Base-by-base conservation (phyloP, 768 basidiomycete genomes). In the Rhizopogon roseolus region DNA sequence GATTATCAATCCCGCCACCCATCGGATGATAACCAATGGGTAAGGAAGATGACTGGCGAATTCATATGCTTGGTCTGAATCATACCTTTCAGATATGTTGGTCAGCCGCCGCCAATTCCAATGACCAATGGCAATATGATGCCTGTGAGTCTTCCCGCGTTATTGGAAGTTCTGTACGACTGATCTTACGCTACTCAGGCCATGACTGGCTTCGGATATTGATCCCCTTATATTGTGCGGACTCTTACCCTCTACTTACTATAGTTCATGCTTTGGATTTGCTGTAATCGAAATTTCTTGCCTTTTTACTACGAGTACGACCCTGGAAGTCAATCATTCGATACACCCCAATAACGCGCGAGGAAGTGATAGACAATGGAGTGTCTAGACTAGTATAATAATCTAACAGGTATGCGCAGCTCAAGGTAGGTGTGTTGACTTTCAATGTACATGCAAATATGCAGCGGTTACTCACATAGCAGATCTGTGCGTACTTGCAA, bases 1-100 rank as follows among this genome's bases (percentile, higher is more conserved):
- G 5, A 91, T 96, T 60, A 91, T 96, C 72, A 93, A 93, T 66
- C 90, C 91, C 53, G 89, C 84, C 28, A 76, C 71, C 53, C 75
- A 76, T 46, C 67, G 86, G 27, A 71, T 90, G 62, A 74, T 93
- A 52, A 93, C 90, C 72, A 85, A 78, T 58, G 84, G 77, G 73
- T 81, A 62, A 52, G 68, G 60, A 34, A 11, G 4, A 37, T n/a
- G 14, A 25, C 42, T 41, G 42, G 39, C 45, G 4, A 42, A 29
- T 7, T 39, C 0, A 32, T 17, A 2, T 45, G 34, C 17, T 13
- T 38, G 13, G 49, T 39, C 11, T 64, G 52, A 59, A 55, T 52
- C 36, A 54, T 29, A 41, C 49, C 44, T 42, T 41, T 39, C 53
- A 88, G 88, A 52, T 85, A 79, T 70, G 73, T 76, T 52, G 77